phyloP scores from a whole-genome alignment of 257 asterid species.

The Nicotiana undulata region DNA sequence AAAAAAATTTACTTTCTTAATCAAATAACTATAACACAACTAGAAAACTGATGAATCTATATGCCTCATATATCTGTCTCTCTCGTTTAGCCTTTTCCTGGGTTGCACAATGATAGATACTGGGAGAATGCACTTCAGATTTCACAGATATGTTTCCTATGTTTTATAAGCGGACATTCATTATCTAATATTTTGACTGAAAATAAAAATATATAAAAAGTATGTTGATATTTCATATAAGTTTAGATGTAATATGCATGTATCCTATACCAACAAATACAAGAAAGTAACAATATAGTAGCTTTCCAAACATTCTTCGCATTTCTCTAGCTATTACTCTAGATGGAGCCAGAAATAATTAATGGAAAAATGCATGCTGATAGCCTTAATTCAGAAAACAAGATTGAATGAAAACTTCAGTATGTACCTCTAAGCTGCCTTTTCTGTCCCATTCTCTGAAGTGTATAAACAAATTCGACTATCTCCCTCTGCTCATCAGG shows the following conservation, averaged over 20 bases:
- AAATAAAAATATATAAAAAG: not conserved
- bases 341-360: not conserved
- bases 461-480: slow-evolving; percentile 42
- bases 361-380: not conserved
- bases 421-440: slow-evolving; percentile 50
- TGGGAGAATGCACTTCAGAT: not conserved
- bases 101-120: not conserved
- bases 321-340: not conserved
- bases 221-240: not conserved
- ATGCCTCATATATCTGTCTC: not conserved
- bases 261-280: not conserved
- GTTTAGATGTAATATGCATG: not conserved
- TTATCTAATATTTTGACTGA: not conserved
- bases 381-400: not conserved
- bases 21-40: not conserved
- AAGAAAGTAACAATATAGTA: not conserved
- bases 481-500: slow-evolving; percentile 67
- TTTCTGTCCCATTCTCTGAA: slow-evolving; percentile 50
- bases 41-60: not conserved
- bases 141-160: not conserved
- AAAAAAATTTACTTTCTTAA: not conserved
- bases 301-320: not conserved
- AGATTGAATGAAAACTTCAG: not conserved
- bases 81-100: not conserved
- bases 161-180: not conserved